phyloP scores from a whole-genome alignment of 1,284 basidiomycete genomes.

The Trametes pubescens region DNA sequence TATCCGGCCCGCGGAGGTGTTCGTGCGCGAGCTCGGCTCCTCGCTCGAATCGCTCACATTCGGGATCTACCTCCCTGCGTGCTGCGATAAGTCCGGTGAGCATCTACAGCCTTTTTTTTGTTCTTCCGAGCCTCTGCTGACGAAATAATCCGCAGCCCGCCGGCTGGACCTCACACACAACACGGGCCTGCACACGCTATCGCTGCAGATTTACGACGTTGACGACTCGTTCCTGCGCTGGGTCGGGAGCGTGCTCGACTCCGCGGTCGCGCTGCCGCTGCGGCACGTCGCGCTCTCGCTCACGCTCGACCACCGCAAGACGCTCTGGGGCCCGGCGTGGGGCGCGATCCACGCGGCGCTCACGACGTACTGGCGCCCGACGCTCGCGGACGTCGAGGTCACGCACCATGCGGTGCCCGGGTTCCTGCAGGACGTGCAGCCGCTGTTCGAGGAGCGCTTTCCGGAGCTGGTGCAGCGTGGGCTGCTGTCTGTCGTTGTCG shows the following conservation, averaged over 20 bases:
- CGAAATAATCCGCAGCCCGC: background rate
- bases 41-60: conserved; percentile 14
- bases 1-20: conserved; percentile 8
- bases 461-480: conserved; percentile 10
- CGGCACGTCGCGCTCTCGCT: conserved; percentile 17
- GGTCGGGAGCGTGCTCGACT: conserved; percentile 14
- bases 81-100: conserved; percentile 12
- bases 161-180: conserved; percentile 2
- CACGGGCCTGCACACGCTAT: conserved; percentile 12
- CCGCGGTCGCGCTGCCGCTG: conserved; percentile 8
- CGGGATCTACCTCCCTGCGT: conserved; percentile 9
- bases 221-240: conserved; percentile 5
- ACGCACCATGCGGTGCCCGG: conserved; percentile 15
- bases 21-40: conserved; percentile 1
- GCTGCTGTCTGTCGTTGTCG: conserved; percentile 14
- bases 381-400: conserved; percentile 16
- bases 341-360: conserved; percentile 7
- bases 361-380: conserved; percentile 11
- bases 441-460: background rate
- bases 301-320: conserved; percentile 17
- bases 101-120: background rate
- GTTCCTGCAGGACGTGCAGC: conserved; percentile 12
- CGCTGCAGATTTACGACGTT: conserved; percentile 17
- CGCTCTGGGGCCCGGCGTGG: conserved; percentile 13
- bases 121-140: background rate